These are phyloP conservation scores for Jaapia argillacea DNA, from an alignment of 768 basidiomycete species.

Conservation along the genomic window DNA sequence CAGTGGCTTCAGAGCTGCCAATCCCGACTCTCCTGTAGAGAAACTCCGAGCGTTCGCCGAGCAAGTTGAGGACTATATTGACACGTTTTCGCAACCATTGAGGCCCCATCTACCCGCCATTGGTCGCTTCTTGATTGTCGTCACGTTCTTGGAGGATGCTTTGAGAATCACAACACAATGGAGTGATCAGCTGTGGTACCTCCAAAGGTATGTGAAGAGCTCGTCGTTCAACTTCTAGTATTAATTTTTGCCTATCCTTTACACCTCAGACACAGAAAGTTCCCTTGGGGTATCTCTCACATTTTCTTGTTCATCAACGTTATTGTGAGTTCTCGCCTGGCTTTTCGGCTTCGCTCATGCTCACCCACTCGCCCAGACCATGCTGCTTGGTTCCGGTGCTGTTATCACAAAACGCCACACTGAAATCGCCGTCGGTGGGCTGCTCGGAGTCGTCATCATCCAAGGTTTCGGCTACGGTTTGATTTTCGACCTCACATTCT, in stretches of 20 bases:
- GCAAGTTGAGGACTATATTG: conserved; percentile 84
- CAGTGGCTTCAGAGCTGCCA: conserved; percentile 65
- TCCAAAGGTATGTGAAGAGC: conserved; percentile 76
- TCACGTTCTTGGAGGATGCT: conserved; percentile 97
- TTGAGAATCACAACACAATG: conserved; percentile 90
- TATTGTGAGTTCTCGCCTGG: conserved; percentile 51
- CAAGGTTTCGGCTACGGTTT: conserved; percentile 99
- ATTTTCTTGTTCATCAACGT: conserved; percentile 89
- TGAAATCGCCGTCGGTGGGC: conserved; percentile 83
- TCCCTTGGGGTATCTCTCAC: conserved; percentile 94
- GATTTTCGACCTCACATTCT: conserved; percentile 99
- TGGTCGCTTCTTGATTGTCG: conserved; percentile 94
- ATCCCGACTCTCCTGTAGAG: conserved; percentile 77
- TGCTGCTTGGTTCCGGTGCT: conserved; percentile 76
- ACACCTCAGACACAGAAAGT: conserved; percentile 84
- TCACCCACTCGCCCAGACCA: conserved; percentile 47
- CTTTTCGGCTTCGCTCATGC: conserved; percentile 2
- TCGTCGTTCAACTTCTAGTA: conserved; percentile 1
- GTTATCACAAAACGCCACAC: conserved; percentile 84
- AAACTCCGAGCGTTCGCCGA: conserved; percentile 62
- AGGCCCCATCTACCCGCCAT: conserved; percentile 90
- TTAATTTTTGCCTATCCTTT: conserved; percentile 1
- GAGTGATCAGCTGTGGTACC: conserved; percentile 96
- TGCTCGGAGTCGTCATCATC: conserved; percentile 83
- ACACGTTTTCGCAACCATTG: conserved; percentile 88